Evolutionary conservation across 208 protist genomes (phyloP), one percentile per base, ranked within the genome.

Genomic region (Blastocrithidia nonstop): DNA sequence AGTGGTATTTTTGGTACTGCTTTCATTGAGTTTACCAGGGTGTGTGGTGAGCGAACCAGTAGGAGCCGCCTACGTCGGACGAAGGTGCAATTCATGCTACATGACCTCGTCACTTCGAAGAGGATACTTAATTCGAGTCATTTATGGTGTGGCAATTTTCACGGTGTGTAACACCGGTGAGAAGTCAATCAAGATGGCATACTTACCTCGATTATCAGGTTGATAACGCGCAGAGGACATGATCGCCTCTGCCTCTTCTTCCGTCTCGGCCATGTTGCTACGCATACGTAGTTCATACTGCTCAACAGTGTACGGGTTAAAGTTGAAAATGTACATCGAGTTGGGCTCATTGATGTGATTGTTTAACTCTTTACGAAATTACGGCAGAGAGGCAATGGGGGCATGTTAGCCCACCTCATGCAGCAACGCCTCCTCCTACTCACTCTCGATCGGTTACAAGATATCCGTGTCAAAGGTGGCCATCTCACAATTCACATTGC

Each of bases 281-380:
- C 61, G 64, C 58, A 86, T 67, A 23, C 66, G 62, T 54, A 75
- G 50, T 63, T 91, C 76, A 24, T 71, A 48, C 64, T 85, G 66
- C 48, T 94, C 78, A 51, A 94, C 59, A 23, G 83, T 37, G 61
- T 91, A 84, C 15, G 85, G 85, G 48, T 94, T 74, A 58, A 70
- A 90, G 58, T 94, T 86, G 45, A 94, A 69, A 49, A 94, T 70
- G 64, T 75, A 85, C 9, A 81, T 58, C 6, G 72, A 73, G 29
- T 71, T 57, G 23, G 43, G 35, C 20, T 88, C 72, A 2, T n/a
- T 48, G 6, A 66, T 54, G 52, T 85, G 57, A 29, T 45, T 46
- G 22, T 79, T 57, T 7, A 92, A 50, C 50, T 87, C 75, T 53
- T 88, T 90, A 19, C 85, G 76, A 52, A 94, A 85, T 49, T 83